Percentiles rank a stretch among this genome's conserved stretches.
phyloP scores from a whole-genome alignment of 1,139 yeast genomes.

The Pichia sp. region DNA sequence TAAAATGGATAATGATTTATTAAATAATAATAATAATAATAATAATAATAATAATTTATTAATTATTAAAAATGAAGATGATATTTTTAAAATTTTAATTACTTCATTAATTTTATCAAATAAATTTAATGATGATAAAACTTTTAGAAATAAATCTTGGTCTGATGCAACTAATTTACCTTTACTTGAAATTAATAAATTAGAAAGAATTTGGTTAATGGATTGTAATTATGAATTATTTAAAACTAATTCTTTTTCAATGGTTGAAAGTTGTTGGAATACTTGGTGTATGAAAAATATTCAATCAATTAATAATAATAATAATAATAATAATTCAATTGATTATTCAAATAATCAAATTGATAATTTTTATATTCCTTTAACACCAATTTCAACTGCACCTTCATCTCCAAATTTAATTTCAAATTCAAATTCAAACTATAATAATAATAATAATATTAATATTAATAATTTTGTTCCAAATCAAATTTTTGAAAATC shows the following conservation, averaged over 20 bases:
- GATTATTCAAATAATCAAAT: not conserved
- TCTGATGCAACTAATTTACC: slow-evolving; percentile 84
- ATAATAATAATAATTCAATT: not conserved
- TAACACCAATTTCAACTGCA: slow-evolving; percentile 6
- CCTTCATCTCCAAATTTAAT: slow-evolving; percentile 10
- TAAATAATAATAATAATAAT: slow-evolving; percentile 16
- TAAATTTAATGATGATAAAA: slow-evolving; percentile 93
- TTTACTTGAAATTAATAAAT: slow-evolving; percentile 49
- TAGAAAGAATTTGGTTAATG: slow-evolving; percentile 72
- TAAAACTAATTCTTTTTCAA: slow-evolving; percentile 25
- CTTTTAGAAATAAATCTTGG: slow-evolving; percentile 94
- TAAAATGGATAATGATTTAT: slow-evolving; percentile 32
- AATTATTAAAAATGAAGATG: slow-evolving; percentile 27
- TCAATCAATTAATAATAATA: slow-evolving; percentile 4
- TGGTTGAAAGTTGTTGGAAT: slow-evolving; percentile 31
- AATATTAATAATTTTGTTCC: slow-evolving; percentile 1
- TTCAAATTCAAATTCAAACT: slow-evolving; percentile 12
- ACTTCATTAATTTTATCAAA: slow-evolving; percentile 78
- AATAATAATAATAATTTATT: slow-evolving; percentile 13
- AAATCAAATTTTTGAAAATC: slow-evolving; percentile 24
- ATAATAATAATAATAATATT: not conserved
- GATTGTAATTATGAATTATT: slow-evolving; percentile 41
- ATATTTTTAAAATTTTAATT: slow-evolving; percentile 58
- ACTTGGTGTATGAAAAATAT: slow-evolving; percentile 30
- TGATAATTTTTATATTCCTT: not conserved